Percentiles rank a stretch among this genome's conserved stretches.
Conservation (phyloP, 257 asterid genomes). For the Salvia splendens region DNA sequence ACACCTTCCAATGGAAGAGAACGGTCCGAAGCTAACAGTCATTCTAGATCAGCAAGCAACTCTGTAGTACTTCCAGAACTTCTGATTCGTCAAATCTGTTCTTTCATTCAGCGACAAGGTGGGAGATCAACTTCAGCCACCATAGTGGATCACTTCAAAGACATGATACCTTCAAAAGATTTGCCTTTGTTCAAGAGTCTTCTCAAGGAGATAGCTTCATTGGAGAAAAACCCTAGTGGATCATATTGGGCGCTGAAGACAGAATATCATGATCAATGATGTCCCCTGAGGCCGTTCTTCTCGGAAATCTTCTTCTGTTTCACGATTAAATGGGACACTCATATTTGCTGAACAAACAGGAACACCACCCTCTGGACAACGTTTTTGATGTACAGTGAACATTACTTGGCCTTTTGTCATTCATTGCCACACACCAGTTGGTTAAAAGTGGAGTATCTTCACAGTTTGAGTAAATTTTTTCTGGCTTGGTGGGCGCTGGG, state of each 20-base stretch:
- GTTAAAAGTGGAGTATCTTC: background rate
- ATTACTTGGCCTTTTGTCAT: background rate
- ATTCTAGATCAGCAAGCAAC: constrained; percentile 41
- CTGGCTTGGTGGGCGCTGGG: background rate
- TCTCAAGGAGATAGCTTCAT: constrained; percentile 80
- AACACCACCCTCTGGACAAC: background rate
- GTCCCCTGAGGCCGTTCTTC: background rate
- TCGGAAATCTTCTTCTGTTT: constrained; percentile 1
- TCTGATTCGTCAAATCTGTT: constrained; percentile 81
- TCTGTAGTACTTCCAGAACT: constrained; percentile 70
- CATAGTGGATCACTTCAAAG: constrained; percentile 75
- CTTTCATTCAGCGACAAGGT: constrained; percentile 76
- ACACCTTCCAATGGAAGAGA: constrained; percentile 44
- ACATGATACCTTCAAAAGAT: constrained; percentile 78
- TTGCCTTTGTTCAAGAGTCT: constrained; percentile 83
- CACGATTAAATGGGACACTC: background rate
- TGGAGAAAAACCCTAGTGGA: constrained; percentile 67
- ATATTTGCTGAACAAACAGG: background rate
- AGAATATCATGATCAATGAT: constrained; percentile 58
- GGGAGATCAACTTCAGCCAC: constrained; percentile 73
- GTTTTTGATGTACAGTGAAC: background rate
- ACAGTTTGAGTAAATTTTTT: background rate
- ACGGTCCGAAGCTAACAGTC: constrained; percentile 37
- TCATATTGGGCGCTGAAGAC: constrained; percentile 80
- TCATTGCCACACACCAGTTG: background rate